Evolutionary conservation across 352 stramenopile genomes (phyloP).

Genomic region (Globisporangium viniferum): DNA sequence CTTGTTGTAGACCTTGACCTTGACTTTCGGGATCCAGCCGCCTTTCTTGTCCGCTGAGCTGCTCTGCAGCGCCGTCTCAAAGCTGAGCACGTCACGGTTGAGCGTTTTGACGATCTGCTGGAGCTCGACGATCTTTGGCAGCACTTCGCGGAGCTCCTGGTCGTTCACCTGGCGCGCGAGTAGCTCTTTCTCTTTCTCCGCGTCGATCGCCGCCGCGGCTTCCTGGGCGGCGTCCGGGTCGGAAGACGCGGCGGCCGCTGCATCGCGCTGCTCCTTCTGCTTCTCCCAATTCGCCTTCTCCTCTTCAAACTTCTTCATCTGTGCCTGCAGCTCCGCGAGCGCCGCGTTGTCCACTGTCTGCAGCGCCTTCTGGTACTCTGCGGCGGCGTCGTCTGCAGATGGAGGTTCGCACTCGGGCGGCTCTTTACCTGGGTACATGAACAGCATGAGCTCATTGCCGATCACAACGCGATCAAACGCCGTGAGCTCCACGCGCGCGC

Average conservation of each 20-base stretch:
- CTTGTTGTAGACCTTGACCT: slow-evolving; percentile 90
- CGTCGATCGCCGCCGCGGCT: slow-evolving; percentile 28
- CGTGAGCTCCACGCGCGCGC: slow-evolving; percentile 34
- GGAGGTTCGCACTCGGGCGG: slow-evolving; percentile 45
- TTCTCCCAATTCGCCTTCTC: slow-evolving; percentile 87
- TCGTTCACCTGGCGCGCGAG: slow-evolving; percentile 82
- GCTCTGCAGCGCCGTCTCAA: slow-evolving; percentile 89
- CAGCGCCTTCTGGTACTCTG: slow-evolving; percentile 86
- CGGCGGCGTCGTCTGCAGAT: slow-evolving; percentile 79
- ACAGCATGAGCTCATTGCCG: slow-evolving; percentile 87
- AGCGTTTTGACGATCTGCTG: slow-evolving; percentile 90
- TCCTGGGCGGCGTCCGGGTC: slow-evolving; percentile 30
- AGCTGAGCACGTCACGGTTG: slow-evolving; percentile 89
- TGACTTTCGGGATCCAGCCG: slow-evolving; percentile 76
- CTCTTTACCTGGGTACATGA: slow-evolving; percentile 57
- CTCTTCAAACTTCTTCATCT: slow-evolving; percentile 88
- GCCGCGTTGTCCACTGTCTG: slow-evolving; percentile 69
- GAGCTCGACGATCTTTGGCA: slow-evolving; percentile 91
- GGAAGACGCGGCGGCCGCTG: slow-evolving; percentile 14
- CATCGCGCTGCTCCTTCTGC: slow-evolving; percentile 60
- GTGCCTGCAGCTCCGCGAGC: slow-evolving; percentile 83
- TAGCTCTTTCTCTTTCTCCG: slow-evolving; percentile 60
- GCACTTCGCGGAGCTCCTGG: slow-evolving; percentile 89
- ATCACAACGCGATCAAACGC: slow-evolving; percentile 80
- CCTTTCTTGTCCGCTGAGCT: slow-evolving; percentile 42